Conservation (phyloP, 345 rosid species). For the Triadica sebifera region DNA sequence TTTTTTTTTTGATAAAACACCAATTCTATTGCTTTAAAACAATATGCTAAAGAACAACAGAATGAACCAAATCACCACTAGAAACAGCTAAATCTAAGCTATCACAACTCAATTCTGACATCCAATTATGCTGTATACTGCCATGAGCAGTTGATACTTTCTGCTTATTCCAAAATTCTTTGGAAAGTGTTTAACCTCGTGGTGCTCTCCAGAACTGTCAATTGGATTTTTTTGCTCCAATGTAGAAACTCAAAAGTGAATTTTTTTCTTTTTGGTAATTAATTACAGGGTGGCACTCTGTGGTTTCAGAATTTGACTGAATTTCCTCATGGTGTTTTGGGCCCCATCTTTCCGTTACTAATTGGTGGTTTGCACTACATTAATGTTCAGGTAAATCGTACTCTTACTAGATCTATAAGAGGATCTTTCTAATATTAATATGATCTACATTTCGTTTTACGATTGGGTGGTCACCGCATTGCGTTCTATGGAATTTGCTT, state of each 20-base stretch:
- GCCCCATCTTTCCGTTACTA: slow-evolving; percentile 66
- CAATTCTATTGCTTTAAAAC: too few species aligned
- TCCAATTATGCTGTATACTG: too few species aligned
- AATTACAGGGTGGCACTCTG: slow-evolving; percentile 83
- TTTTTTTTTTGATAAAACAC: not conserved
- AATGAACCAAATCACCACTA: too few species aligned
- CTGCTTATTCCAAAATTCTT: too few species aligned
- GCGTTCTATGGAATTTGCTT: not conserved
- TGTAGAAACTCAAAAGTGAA: not conserved
- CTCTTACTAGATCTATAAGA: not conserved
- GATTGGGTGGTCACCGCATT: not conserved
- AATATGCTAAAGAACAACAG: too few species aligned
- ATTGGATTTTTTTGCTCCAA: not conserved
- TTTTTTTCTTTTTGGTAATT: slow-evolving; percentile 6
- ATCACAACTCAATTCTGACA: too few species aligned
- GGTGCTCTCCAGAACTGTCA: too few species aligned
- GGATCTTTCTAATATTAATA: too few species aligned
- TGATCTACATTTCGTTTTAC: not conserved
- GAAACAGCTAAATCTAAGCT: too few species aligned
- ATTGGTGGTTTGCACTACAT: slow-evolving; percentile 73
- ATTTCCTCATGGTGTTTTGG: slow-evolving; percentile 57
- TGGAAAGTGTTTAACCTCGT: too few species aligned
- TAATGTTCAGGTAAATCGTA: slow-evolving; percentile 64
- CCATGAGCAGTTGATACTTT: too few species aligned
- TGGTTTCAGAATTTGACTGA: slow-evolving; percentile 96